Evolutionary conservation across 1,284 basidiomycete species (phyloP).

Genomic region (Ganoderma lucidum): DNA sequence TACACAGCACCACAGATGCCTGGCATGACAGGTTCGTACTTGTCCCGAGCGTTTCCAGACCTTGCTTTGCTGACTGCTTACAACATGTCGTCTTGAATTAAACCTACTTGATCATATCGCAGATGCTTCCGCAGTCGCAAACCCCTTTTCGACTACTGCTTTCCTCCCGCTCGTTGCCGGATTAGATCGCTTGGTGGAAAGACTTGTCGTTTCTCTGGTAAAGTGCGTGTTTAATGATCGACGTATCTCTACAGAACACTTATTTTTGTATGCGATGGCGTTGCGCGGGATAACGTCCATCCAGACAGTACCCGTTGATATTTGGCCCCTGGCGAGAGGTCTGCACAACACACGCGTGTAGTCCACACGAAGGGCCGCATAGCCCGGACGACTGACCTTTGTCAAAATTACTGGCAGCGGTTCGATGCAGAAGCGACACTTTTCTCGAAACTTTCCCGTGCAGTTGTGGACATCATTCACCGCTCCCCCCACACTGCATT

Average conservation of each 20-base stretch:
- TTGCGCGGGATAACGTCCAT: not conserved
- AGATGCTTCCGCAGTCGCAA: constrained; percentile 23
- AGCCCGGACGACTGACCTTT: constrained; percentile 6
- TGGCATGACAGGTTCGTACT: constrained; percentile 18
- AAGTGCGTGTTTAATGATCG: constrained; percentile 49
- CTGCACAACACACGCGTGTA: constrained; percentile 27
- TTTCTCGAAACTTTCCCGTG: constrained; percentile 58
- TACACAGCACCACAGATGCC: constrained; percentile 48
- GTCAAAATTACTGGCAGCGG: constrained; percentile 51
- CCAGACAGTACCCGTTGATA: constrained; percentile 75
- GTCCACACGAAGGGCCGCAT: constrained; percentile 18
- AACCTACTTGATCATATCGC: constrained; percentile 8
- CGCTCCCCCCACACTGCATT: constrained; percentile 61
- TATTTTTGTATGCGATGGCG: not conserved
- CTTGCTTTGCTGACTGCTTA: not conserved
- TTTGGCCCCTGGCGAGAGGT: constrained; percentile 75
- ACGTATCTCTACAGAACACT: not conserved
- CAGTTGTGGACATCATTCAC: constrained; percentile 57
- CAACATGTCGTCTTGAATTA: not conserved
- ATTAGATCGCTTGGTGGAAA: constrained; percentile 60
- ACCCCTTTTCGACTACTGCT: constrained; percentile 36
- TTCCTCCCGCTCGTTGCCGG: constrained; percentile 42
- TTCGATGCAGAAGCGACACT: constrained; percentile 59
- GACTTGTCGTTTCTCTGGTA: constrained; percentile 66
- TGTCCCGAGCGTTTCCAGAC: not conserved